A percentile compares a stretch with the other conserved stretches of the same genome.
Evolutionary conservation across 148 eudicot species (phyloP).

Genomic region (Limonium bicolor): DNA sequence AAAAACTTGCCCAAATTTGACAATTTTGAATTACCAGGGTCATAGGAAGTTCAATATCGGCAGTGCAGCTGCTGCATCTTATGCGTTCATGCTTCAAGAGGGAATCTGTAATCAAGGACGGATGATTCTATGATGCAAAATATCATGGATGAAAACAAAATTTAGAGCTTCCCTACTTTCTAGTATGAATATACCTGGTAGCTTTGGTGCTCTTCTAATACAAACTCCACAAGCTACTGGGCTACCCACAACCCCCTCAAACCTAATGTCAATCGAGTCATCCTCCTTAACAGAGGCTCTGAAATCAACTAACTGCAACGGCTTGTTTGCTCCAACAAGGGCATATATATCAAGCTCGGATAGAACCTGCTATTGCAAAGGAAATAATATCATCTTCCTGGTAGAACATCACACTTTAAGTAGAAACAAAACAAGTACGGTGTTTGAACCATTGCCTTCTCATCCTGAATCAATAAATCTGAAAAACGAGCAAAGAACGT

Average conservation of each 20-base stretch:
- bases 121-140: not conserved
- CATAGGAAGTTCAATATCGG: slow-evolving; percentile 50
- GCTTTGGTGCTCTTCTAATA: slow-evolving; percentile 56
- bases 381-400: too few species aligned
- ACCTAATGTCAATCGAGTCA: slow-evolving; percentile 39
- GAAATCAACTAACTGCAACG: slow-evolving; percentile 59
- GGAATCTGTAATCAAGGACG: slow-evolving; percentile 20
- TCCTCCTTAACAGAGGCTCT: slow-evolving; percentile 53
- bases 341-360: slow-evolving; percentile 84
- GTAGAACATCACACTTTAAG: too few species aligned
- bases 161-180: too few species aligned
- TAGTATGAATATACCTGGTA: slow-evolving; percentile 28
- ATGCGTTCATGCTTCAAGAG: slow-evolving; percentile 22
- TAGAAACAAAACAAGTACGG: too few species aligned
- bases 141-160: not conserved
- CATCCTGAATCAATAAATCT: too few species aligned
- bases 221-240: slow-evolving; percentile 80
- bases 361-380: slow-evolving; percentile 66
- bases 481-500: too few species aligned
- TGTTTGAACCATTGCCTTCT: too few species aligned
- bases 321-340: slow-evolving; percentile 88
- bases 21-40: slow-evolving; percentile 39
- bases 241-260: slow-evolving; percentile 70
- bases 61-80: slow-evolving; percentile 52
- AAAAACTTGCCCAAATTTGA: not conserved